Base-by-base conservation (phyloP, 2,329 filamentous ascomycete species). In the Colletotrichum sp. region DNA sequence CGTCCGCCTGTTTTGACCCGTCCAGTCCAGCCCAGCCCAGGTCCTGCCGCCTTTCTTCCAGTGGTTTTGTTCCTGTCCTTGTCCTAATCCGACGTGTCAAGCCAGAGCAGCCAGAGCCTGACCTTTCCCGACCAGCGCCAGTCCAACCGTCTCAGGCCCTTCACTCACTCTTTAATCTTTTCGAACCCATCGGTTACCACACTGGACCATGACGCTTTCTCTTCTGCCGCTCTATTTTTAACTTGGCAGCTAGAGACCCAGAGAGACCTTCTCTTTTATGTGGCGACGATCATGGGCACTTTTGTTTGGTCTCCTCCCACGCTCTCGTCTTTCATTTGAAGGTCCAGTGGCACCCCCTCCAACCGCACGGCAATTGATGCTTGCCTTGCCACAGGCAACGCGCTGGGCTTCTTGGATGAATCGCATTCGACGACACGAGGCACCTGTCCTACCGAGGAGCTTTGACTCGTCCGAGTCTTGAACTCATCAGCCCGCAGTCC, bases 391-490 rank as follows among this genome's bases (percentile, higher is more conserved):
- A 82, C 78, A 69, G 78, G 80, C 80, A 75, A 60, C 70, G 73
- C 34, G 73, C 73, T 75, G 73, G 70, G 73, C 70, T 73, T 76
- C 66, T 70, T 76, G 74, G 71, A 76, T 76, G 74, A 75, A 74
- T 75, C 61, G 74, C 52, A 75, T 74, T 76, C 66, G 74, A 76
- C 71, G 71, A 76, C 71, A 74, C 71, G 61, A 76, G 71, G 74
- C 73, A 75, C 70, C 79, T 85, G 84, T 83, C 80, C 80, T 78
- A 80, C 79, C 81, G 80, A 82, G 82, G 83, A 83, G 82, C 80
- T 81, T 84, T 81, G 83, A 84, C 82, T 84, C 81, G 82, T 80
- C 80, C 82, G 82, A 84, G 83, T 83, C 82, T 77, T 80, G 81
- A 80, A 81, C 79, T 82, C 80, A 83, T 77, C 78, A 81, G 82